phyloP scores from a whole-genome alignment of 805 yeast genomes.

The Deakozyma indianensis region DNA sequence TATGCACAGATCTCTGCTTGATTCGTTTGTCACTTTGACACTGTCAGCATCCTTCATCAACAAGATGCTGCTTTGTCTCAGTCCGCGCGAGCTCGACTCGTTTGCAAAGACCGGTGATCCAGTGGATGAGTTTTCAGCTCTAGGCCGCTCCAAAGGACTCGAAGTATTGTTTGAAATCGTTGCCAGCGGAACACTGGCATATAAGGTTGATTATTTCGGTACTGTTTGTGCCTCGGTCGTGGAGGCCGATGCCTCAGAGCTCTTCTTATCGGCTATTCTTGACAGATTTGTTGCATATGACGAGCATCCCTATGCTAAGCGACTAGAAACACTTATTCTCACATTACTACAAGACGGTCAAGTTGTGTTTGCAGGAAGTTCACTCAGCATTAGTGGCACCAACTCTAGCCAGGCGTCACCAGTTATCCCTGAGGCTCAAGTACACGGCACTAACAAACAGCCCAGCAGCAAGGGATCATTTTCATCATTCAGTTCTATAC shows the following conservation, averaged over 20 bases:
- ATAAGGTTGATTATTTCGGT: not conserved
- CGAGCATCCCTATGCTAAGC: not conserved
- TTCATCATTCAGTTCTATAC: not conserved
- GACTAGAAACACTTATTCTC: conserved; percentile 5
- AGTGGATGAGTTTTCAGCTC: not conserved
- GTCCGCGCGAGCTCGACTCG: not conserved
- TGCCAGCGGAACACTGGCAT: not conserved
- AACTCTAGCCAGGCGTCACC: not conserved
- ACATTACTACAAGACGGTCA: conserved; percentile 24
- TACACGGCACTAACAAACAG: not conserved
- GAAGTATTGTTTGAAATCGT: not conserved
- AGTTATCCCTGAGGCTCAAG: not conserved
- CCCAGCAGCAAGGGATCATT: not conserved
- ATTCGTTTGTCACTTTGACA: not conserved
- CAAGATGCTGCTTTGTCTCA: not conserved
- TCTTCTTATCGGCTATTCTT: not conserved
- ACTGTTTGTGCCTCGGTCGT: not conserved
- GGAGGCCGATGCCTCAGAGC: not conserved
- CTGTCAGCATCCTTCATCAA: not conserved
- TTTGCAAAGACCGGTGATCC: not conserved
- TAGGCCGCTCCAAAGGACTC: not conserved
- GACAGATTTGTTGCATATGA: not conserved
- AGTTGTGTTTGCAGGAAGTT: conserved; percentile 25
- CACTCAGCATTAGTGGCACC: not conserved
- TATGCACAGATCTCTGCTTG: not conserved